Evolutionary conservation across 1,284 basidiomycete genomes (phyloP).

Genomic region (Leucoagaricus sp.): DNA sequence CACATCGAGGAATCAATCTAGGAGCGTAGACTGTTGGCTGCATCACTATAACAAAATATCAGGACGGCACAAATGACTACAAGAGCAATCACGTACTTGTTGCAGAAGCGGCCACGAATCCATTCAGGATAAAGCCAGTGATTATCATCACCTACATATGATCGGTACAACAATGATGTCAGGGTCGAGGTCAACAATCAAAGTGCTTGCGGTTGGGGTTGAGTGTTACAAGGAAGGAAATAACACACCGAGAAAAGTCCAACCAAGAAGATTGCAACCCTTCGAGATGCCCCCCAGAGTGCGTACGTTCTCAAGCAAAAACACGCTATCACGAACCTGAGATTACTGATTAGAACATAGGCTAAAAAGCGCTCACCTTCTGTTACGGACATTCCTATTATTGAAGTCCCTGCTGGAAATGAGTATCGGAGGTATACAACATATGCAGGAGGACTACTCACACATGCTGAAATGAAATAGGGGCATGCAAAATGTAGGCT

Average conservation of each 20-base stretch:
- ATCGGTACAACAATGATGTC: background rate
- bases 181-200: too few relatives aligned
- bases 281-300: background rate
- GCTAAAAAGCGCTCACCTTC: background rate
- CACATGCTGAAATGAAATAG: slow-evolving; percentile 4
- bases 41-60: background rate
- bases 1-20: background rate
- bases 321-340: background rate
- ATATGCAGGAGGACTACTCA: background rate
- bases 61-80: background rate
- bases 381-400: background rate
- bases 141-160: background rate
- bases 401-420: background rate
- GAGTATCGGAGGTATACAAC: background rate
- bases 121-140: background rate
- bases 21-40: background rate
- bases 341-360: too few relatives aligned
- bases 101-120: background rate
- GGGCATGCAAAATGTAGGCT: background rate
- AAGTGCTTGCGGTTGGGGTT: too few relatives aligned
- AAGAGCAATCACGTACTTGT: background rate
- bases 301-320: slow-evolving; percentile 3
- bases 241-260: background rate
- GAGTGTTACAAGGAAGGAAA: background rate
- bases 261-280: background rate